phyloP scores from a whole-genome alignment of 495 filamentous ascomycete species.

The Lichenothelia convexa region DNA sequence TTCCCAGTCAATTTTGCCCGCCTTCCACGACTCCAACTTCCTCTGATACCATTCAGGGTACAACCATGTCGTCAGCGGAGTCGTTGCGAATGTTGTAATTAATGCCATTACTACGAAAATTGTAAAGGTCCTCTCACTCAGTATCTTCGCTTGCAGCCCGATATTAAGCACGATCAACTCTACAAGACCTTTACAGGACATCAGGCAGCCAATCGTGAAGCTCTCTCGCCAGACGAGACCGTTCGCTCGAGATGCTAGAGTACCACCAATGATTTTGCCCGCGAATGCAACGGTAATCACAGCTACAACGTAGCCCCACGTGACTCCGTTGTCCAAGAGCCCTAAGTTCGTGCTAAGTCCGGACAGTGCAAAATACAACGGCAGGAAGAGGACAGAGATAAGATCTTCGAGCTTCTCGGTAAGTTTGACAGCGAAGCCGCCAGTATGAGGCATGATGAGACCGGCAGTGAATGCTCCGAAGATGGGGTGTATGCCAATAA shows the following conservation, averaged over 20 bases:
- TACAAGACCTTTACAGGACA: constrained; percentile 95
- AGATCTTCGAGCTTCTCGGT: constrained; percentile 95
- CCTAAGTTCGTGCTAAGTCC: constrained; percentile 81
- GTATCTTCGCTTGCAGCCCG: constrained; percentile 75
- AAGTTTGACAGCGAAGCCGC: constrained; percentile 83
- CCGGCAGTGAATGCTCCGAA: constrained; percentile 82
- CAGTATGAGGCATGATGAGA: constrained; percentile 83
- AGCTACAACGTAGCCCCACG: constrained; percentile 85
- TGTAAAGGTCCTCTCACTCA: constrained; percentile 77
- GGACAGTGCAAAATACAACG: constrained; percentile 89
- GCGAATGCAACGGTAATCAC: constrained; percentile 69
- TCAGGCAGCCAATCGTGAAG: constrained; percentile 75
- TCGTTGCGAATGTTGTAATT: constrained; percentile 81
- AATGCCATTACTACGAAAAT: constrained; percentile 99
- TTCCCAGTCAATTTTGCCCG: constrained; percentile 89
- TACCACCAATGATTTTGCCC: constrained; percentile 73
- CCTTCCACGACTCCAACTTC: constrained; percentile 78
- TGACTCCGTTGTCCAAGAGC: constrained; percentile 59
- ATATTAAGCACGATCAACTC: constrained; percentile 96
- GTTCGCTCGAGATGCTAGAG: constrained; percentile 56
- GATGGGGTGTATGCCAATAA: constrained; percentile 83
- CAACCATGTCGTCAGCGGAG: constrained; percentile 55
- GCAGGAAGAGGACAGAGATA: constrained; percentile 71
- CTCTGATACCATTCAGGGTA: constrained; percentile 85
- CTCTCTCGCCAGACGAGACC: constrained; percentile 88